Evolutionary conservation across 768 basidiomycete genomes (phyloP).

Genomic region (Goffeauzyma gilvescens): DNA sequence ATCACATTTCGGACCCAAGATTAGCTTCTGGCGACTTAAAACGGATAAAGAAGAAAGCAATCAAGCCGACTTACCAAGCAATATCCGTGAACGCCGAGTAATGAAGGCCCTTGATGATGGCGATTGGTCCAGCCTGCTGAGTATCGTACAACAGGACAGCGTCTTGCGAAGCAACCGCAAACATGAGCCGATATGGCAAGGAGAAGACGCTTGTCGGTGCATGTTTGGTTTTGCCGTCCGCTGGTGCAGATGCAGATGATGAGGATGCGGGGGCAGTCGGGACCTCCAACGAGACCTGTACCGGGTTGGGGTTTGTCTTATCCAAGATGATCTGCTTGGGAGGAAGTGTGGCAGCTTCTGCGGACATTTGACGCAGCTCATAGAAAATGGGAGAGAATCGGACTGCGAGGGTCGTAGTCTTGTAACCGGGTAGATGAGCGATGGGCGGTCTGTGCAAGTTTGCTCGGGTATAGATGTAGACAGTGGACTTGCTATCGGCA

Average conservation of each 20-base stretch:
- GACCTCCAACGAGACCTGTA: constrained; percentile 33
- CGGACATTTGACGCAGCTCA: constrained; percentile 46
- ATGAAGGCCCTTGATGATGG: constrained; percentile 79
- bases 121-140: constrained; percentile 80
- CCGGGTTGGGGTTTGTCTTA: constrained; percentile 26
- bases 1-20: not conserved
- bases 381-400: constrained; percentile 83
- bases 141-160: constrained; percentile 88
- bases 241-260: constrained; percentile 23
- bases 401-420: constrained; percentile 85
- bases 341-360: constrained; percentile 33
- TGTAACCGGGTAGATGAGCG: constrained; percentile 87
- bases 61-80: constrained; percentile 51
- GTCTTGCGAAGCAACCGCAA: constrained; percentile 91
- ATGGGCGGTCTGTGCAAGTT: constrained; percentile 85
- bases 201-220: constrained; percentile 52
- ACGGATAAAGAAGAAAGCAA: too few species aligned
- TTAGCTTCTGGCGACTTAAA: constrained; percentile 3
- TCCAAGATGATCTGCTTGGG: constrained; percentile 45
- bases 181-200: constrained; percentile 81
- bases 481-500: constrained; percentile 42
- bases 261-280: constrained; percentile 48
- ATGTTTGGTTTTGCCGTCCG: constrained; percentile 7
- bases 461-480: constrained; percentile 87
- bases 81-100: constrained; percentile 97